Evolutionary conservation across 495 filamentous ascomycete species (phyloP).

Genomic region (Trichoderma reesei): DNA sequence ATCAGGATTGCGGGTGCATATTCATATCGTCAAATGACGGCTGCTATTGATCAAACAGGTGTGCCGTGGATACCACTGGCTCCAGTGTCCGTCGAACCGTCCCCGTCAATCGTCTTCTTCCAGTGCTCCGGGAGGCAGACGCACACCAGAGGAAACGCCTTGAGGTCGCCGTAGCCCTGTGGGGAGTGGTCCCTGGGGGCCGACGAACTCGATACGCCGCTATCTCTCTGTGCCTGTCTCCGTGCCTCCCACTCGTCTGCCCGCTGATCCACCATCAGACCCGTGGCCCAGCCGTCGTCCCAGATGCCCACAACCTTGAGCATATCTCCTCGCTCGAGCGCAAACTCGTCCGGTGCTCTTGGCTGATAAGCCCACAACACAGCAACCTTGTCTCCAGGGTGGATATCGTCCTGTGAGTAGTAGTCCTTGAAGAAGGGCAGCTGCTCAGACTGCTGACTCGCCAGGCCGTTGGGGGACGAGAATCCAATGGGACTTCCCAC

Average conservation of each 20-base stretch:
- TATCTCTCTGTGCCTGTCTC: constrained; percentile 73
- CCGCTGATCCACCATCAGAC: constrained; percentile 67
- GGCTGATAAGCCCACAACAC: constrained; percentile 96
- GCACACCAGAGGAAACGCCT: constrained; percentile 96
- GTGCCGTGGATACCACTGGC: constrained; percentile 30
- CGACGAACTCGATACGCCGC: constrained; percentile 82
- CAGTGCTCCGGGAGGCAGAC: constrained; percentile 96
- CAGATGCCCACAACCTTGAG: constrained; percentile 97
- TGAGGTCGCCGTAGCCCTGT: constrained; percentile 72
- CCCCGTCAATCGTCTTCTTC: constrained; percentile 92
- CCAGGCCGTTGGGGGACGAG: constrained; percentile 72
- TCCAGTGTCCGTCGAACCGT: constrained; percentile 49
- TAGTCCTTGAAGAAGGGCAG: constrained; percentile 96
- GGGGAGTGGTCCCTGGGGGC: constrained; percentile 53
- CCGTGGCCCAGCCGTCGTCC: constrained; percentile 99
- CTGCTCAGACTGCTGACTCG: constrained; percentile 90
- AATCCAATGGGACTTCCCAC: constrained; percentile 63
- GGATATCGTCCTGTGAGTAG: constrained; percentile 94
- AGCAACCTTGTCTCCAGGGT: constrained; percentile 79
- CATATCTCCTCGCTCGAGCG: constrained; percentile 94
- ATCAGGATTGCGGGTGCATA: background rate
- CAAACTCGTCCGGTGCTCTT: constrained; percentile 86
- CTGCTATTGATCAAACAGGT: background rate
- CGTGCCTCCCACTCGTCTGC: constrained; percentile 82
- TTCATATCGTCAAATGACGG: background rate